A percentile compares a stretch with the other conserved stretches of the same genome.
These are phyloP conservation scores for Sarocladium oryzae DNA, from an alignment of 2,329 filamentous ascomycete species.

Conservation along the genomic window DNA sequence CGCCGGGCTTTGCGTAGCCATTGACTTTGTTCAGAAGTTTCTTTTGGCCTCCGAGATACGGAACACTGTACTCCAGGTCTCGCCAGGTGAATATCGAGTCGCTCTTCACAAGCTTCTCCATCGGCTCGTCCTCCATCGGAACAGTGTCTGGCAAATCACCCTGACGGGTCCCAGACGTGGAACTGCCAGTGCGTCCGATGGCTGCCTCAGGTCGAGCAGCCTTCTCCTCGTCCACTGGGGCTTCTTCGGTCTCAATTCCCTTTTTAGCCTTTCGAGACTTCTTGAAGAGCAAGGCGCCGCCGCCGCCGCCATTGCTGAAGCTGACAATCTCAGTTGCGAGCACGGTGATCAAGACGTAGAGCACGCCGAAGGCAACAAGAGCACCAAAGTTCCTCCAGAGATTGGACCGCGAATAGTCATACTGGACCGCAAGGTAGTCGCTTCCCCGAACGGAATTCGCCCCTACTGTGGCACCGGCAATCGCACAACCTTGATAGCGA, in stretches of 20 bases:
- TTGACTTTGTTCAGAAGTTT: slow-evolving; percentile 45
- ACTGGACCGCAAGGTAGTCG: slow-evolving; percentile 45
- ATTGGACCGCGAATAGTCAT: slow-evolving; percentile 47
- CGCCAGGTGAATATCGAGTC: slow-evolving; percentile 59
- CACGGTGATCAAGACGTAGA: slow-evolving; percentile 68
- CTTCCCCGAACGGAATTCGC: slow-evolving; percentile 41
- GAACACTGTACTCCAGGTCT: slow-evolving; percentile 66
- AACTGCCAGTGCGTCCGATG: neutral
- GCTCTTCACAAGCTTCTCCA: slow-evolving; percentile 23
- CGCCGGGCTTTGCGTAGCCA: slow-evolving; percentile 73
- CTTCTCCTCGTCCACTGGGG: slow-evolving; percentile 24
- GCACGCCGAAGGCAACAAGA: slow-evolving; percentile 62
- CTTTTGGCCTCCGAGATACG: slow-evolving; percentile 28
- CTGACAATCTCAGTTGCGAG: slow-evolving; percentile 59
- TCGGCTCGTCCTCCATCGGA: slow-evolving; percentile 8
- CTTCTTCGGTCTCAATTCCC: slow-evolving; percentile 19
- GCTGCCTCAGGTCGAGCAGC: slow-evolving; percentile 25
- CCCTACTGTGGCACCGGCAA: slow-evolving; percentile 46
- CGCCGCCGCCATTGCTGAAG: slow-evolving; percentile 53
- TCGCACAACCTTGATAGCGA: slow-evolving; percentile 46
- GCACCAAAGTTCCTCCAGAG: slow-evolving; percentile 70
- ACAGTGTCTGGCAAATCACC: slow-evolving; percentile 9
- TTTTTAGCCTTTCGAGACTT: slow-evolving; percentile 56
- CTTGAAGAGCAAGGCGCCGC: slow-evolving; percentile 64
- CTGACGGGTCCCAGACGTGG: neutral